These are phyloP conservation scores for Cryphonectria nitschkei DNA, from an alignment of 2,329 filamentous ascomycete species.

Conservation along the genomic window DNA sequence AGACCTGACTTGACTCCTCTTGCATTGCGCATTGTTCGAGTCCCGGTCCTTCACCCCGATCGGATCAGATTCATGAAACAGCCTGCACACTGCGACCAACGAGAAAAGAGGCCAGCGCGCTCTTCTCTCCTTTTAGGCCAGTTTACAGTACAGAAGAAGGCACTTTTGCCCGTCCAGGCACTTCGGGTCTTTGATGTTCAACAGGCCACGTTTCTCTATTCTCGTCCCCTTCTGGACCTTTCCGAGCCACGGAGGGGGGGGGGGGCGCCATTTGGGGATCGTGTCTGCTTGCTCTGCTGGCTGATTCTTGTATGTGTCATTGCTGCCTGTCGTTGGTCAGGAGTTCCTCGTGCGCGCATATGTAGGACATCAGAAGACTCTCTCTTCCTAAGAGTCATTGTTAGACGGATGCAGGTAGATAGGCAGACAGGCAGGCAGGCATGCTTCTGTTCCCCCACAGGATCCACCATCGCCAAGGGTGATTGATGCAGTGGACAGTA, in stretches of 20 bases:
- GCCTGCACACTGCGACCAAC: background rate
- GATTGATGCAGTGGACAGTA: background rate
- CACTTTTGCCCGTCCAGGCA: background rate
- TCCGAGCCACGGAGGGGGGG: background rate
- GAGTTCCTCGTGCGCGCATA: conserved; percentile 5
- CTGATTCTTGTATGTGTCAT: background rate
- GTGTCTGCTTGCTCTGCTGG: background rate
- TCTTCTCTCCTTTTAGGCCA: background rate
- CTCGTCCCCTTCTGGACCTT: background rate
- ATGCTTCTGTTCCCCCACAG: background rate
- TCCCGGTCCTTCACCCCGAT: background rate
- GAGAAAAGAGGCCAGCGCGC: background rate
- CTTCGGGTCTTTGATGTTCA: background rate
- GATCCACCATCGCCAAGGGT: background rate
- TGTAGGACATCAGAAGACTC: conserved; percentile 9
- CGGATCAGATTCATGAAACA: background rate
- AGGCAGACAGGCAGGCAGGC: conserved; percentile 4
- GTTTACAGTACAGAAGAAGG: background rate
- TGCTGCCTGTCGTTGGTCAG: conserved; percentile 14
- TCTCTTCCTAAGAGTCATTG: background rate
- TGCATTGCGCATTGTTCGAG: background rate
- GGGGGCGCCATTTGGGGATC: background rate
- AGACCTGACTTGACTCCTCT: background rate
- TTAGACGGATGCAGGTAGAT: background rate
- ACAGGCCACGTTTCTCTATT: background rate